Evolutionary conservation across 2,329 filamentous ascomycete genomes (phyloP), one percentile per base, ranked within the genome.

Genomic region (Hypoxylon sp.): DNA sequence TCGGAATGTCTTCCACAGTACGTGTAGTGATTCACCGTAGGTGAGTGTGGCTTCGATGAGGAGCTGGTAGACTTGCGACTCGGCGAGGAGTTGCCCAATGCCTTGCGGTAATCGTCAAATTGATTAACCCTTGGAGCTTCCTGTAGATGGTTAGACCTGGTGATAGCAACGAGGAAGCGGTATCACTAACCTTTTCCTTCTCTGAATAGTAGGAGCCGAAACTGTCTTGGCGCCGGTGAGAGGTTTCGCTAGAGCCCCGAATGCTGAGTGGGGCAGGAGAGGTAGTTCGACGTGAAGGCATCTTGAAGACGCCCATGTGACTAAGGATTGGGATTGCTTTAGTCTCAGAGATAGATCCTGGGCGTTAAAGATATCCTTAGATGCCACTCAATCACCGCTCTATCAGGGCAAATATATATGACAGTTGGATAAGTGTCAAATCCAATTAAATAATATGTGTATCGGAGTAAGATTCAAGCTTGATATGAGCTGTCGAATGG

Each of bases 1-100:
- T 86, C 81, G 41, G 84, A 84, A 75, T 87, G 85, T 13, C 86
- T 80, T 13, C 86, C 86, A 67, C 86, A 87, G 63, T 85, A 84
- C 36, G 85, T 87, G 76, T 86, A 82, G 45, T 83, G 81, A 67
- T 87, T 87, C 70, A 83, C 80, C 7, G 79, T 81, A 19, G 79
- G 81, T n/a, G 79, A 73, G 51, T 48, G 64, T 6, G 80, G 69
- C 66, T 79, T 78, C 17, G 79, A 73, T 5, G 74, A 71, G 4
- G 49, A 45, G 51, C 21, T 14, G 30, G 68, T 51, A 13, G 56
- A 30, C 41, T 66, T 70, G 46, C 53, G 68, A 17, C n/a, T 62
- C n/a, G 52, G 45, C 38, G 67, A 50, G 28, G 58, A 13, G 10
- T 45, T 21, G 30, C 45, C 43, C 14, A 60, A 56, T 7, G 30